Conservation (phyloP, 2,329 filamentous ascomycete species). For the Fusarium humuli region DNA sequence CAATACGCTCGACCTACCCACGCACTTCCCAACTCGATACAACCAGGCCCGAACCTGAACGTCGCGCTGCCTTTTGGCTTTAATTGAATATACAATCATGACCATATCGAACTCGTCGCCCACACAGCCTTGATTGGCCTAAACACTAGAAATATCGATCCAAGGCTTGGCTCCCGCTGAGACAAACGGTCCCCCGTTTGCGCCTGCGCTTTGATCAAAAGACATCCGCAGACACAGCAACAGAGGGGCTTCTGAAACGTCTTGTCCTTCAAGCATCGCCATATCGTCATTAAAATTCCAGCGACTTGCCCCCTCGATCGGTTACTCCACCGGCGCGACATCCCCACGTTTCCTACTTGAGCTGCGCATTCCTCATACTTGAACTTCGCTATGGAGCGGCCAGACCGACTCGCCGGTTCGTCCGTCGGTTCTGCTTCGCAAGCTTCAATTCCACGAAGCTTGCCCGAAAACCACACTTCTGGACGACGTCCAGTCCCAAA, state of each 20-base stretch:
- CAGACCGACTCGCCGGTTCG: slow-evolving; percentile 49
- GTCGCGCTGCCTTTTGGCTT: slow-evolving; percentile 41
- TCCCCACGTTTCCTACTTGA: slow-evolving; percentile 35
- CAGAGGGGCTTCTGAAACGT: slow-evolving; percentile 50
- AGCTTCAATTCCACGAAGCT: slow-evolving; percentile 49
- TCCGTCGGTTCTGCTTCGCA: slow-evolving; percentile 41
- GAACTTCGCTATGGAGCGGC: slow-evolving; percentile 51
- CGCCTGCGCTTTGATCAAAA: slow-evolving; percentile 39
- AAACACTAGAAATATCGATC: slow-evolving; percentile 35
- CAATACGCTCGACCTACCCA: slow-evolving; percentile 1
- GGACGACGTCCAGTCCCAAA: slow-evolving; percentile 55
- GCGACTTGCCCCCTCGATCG: slow-evolving; percentile 36
- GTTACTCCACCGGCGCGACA: slow-evolving; percentile 38
- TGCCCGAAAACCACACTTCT: slow-evolving; percentile 56
- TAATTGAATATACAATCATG: slow-evolving; percentile 47
- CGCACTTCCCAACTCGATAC: slow-evolving; percentile 8
- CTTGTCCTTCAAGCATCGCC: slow-evolving; percentile 40
- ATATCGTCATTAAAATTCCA: slow-evolving; percentile 37
- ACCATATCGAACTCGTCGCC: slow-evolving; percentile 46
- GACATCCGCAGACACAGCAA: slow-evolving; percentile 39
- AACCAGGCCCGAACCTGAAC: slow-evolving; percentile 34
- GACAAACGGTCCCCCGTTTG: slow-evolving; percentile 39
- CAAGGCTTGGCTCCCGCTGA: slow-evolving; percentile 38
- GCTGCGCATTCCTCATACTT: slow-evolving; percentile 31
- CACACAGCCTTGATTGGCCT: slow-evolving; percentile 50